Percentiles rank a stretch among this genome's conserved stretches.
Conservation (phyloP, 768 basidiomycete genomes). For the Amanita subjunquillea region DNA sequence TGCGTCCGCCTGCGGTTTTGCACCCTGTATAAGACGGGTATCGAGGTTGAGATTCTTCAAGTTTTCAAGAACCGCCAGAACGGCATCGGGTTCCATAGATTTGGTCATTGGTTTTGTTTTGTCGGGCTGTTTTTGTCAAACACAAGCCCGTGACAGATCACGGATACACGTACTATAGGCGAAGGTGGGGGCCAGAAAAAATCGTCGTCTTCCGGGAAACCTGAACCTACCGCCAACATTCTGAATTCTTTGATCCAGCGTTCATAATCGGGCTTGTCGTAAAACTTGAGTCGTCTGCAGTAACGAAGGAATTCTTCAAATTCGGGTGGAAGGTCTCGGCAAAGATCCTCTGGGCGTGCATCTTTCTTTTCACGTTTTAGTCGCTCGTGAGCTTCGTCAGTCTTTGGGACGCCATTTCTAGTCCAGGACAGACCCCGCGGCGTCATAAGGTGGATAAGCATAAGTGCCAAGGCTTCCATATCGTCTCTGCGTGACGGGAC, state of each 20-base stretch:
- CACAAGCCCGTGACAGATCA: not conserved
- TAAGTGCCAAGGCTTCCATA: constrained; percentile 65
- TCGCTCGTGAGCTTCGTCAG: constrained; percentile 47
- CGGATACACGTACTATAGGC: constrained; percentile 16
- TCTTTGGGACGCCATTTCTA: constrained; percentile 70
- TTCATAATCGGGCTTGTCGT: constrained; percentile 59
- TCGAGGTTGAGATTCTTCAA: constrained; percentile 47
- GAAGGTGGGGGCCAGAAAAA: constrained; percentile 70
- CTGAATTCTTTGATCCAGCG: constrained; percentile 58
- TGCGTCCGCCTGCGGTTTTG: no score
- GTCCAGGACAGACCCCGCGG: constrained; percentile 73
- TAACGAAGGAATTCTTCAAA: constrained; percentile 74
- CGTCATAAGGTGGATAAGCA: constrained; percentile 74
- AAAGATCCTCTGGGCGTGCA: constrained; percentile 56
- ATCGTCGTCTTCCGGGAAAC: constrained; percentile 44
- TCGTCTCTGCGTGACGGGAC: constrained; percentile 76
- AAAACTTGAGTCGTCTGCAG: constrained; percentile 57
- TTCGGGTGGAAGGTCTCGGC: constrained; percentile 53
- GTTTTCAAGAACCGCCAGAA: constrained; percentile 48
- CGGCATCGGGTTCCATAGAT: constrained; percentile 23
- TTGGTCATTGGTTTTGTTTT: not conserved
- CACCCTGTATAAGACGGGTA: constrained; percentile 1
- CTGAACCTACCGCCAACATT: constrained; percentile 47
- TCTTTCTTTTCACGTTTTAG: constrained; percentile 55
- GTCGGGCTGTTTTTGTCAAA: not conserved